phyloP scores from a whole-genome alignment of 2,329 filamentous ascomycete genomes.

The Phialophora chinensis region DNA sequence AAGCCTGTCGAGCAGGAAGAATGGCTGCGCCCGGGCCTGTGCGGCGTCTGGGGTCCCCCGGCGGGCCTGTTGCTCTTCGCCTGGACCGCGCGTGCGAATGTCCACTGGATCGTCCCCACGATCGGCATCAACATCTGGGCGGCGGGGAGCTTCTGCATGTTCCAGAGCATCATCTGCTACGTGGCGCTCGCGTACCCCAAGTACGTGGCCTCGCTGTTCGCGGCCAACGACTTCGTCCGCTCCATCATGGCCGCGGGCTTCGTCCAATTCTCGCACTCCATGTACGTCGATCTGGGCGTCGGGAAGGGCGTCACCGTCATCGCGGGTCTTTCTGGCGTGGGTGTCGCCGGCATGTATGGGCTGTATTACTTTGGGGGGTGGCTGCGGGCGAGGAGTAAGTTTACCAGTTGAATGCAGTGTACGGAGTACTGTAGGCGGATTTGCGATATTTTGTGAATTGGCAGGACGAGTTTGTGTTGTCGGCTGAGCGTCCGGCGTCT shows the following conservation, averaged over 20 bases:
- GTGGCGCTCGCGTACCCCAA: conserved; percentile 36
- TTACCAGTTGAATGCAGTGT: conserved; percentile 40
- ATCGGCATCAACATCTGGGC: conserved; percentile 32
- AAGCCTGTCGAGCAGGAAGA: conserved; percentile 60
- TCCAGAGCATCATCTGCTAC: conserved; percentile 40
- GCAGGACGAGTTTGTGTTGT: too few species aligned
- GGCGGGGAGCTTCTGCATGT: conserved; percentile 30
- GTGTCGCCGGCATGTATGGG: conserved; percentile 62
- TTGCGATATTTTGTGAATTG: too few species aligned
- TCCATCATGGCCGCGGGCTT: conserved; percentile 43
- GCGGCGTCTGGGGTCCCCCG: conserved; percentile 41
- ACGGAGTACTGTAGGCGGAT: too few species aligned
- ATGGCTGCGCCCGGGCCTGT: conserved; percentile 59
- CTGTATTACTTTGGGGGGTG: conserved; percentile 63
- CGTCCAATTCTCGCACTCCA: conserved; percentile 45
- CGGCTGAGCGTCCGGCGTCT: too few species aligned
- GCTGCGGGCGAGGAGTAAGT: conserved; percentile 63
- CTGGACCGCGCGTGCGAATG: conserved; percentile 39
- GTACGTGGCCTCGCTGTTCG: conserved; percentile 40
- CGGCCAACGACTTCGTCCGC: conserved; percentile 40
- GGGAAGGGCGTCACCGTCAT: conserved; percentile 42
- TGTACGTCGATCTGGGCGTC: conserved; percentile 45
- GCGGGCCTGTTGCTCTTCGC: conserved; percentile 42
- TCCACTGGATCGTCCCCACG: conserved; percentile 44
- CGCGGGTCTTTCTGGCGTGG: conserved; percentile 45